These are phyloP conservation scores for Poteriospumella lacustris DNA, from an alignment of 108 stramenopile species.

Conservation along the genomic window DNA sequence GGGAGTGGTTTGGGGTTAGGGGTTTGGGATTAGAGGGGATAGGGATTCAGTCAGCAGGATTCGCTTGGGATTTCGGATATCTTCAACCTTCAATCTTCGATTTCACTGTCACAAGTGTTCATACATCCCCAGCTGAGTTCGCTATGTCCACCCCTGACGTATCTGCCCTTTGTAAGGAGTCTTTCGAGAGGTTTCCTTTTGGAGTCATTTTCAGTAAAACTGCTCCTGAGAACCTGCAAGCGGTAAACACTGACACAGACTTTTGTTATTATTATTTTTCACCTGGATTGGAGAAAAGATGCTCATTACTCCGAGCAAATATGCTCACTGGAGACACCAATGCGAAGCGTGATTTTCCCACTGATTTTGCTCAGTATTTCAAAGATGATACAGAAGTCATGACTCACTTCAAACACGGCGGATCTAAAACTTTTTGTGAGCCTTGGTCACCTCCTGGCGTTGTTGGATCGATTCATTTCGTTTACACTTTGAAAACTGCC, in stretches of 20 bases:
- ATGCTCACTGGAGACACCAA: conserved; percentile 3
- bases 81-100: no score
- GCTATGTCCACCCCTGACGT: neutral
- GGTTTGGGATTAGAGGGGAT: no score
- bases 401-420: neutral
- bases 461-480: neutral
- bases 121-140: no score
- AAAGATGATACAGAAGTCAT: conserved; percentile 5
- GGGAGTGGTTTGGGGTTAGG: no score
- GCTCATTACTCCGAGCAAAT: neutral
- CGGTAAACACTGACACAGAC: neutral
- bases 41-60: no score
- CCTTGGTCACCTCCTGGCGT: conserved; percentile 16
- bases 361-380: conserved; percentile 4
- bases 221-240: neutral
- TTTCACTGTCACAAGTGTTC: no score
- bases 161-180: neutral
- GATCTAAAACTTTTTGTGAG: conserved; percentile 1
- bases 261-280: conserved; percentile 21
- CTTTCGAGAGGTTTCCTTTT: conserved; percentile 12
- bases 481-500: conserved; percentile 13
- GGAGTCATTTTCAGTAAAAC: conserved; percentile 17
- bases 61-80: no score
- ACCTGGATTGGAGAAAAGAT: neutral
- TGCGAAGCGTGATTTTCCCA: conserved; percentile 15